Conservation (phyloP, 441 rosid genomes). For the Corymbia calophylla region DNA sequence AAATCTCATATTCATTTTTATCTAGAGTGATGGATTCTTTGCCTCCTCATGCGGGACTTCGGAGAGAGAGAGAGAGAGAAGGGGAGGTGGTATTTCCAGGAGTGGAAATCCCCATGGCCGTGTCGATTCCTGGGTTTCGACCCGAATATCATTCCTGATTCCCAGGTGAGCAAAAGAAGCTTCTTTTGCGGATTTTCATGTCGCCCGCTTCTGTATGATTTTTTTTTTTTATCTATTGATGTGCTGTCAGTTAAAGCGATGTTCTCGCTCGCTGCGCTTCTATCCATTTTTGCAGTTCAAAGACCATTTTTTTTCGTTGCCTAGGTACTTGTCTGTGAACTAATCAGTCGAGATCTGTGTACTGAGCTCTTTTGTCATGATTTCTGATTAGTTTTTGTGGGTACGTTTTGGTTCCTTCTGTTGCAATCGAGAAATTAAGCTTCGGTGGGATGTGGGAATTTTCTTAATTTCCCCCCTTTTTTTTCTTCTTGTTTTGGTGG, state of each 20-base stretch:
- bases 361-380: neutral
- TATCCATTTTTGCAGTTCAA: neutral
- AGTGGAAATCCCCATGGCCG: constrained; percentile 1
- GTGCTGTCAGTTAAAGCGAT: neutral
- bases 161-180: constrained; percentile 14
- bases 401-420: neutral
- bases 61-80: neutral
- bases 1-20: neutral
- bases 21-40: constrained; percentile 1
- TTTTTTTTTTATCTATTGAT: neutral
- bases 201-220: neutral
- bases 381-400: neutral
- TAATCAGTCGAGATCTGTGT: neutral
- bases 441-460: neutral
- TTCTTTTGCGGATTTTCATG: neutral
- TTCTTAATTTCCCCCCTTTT: neutral
- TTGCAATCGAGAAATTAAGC: neutral
- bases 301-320: neutral
- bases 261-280: neutral
- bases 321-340: neutral
- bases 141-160: neutral
- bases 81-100: neutral
- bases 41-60: constrained; percentile 2
- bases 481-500: neutral
- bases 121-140: constrained; percentile 10